A percentile compares a stretch with the other conserved stretches of the same genome.
phyloP scores from a whole-genome alignment of 345 rosid species.

The Aethionema arabicum region DNA sequence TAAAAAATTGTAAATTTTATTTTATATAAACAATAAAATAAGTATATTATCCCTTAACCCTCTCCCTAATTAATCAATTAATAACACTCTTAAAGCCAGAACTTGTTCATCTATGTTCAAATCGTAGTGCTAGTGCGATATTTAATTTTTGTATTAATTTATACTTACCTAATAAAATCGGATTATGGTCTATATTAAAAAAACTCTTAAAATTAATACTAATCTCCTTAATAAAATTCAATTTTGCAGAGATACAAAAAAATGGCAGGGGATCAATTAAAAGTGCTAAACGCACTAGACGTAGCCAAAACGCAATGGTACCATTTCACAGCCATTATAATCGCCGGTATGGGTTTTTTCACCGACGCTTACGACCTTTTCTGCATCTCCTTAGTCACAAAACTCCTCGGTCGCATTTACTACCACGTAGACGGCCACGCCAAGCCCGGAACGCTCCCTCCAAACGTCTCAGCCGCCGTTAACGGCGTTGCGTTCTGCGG shows the following conservation, averaged over 20 bases:
- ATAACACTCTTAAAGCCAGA: no score
- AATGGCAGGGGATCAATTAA: slow-evolving; percentile 51
- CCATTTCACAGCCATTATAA: slow-evolving; percentile 40
- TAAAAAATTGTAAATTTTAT: no score
- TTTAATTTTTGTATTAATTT: no score
- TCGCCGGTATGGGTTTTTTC: slow-evolving; percentile 50
- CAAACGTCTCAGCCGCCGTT: slow-evolving; percentile 46
- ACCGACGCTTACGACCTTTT: slow-evolving; percentile 48
- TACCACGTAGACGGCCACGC: slow-evolving; percentile 39
- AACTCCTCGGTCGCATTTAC: slow-evolving; percentile 47
- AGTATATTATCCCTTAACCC: not conserved
- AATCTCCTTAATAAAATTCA: no score
- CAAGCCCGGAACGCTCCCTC: slow-evolving; percentile 44
- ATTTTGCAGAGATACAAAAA: slow-evolving; percentile 18
- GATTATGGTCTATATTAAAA: no score
- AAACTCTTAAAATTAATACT: no score
- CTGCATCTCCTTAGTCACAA: slow-evolving; percentile 44
- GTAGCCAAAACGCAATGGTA: slow-evolving; percentile 41
- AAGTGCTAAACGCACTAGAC: slow-evolving; percentile 54
- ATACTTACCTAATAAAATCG: no score
- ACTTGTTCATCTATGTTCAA: no score
- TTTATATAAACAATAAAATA: no score
- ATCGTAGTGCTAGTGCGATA: no score
- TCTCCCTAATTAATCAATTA: no score
- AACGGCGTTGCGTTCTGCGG: slow-evolving; percentile 52